Conservation (phyloP, 2,329 filamentous ascomycete genomes). For the Aspergillus eucalypticola region DNA sequence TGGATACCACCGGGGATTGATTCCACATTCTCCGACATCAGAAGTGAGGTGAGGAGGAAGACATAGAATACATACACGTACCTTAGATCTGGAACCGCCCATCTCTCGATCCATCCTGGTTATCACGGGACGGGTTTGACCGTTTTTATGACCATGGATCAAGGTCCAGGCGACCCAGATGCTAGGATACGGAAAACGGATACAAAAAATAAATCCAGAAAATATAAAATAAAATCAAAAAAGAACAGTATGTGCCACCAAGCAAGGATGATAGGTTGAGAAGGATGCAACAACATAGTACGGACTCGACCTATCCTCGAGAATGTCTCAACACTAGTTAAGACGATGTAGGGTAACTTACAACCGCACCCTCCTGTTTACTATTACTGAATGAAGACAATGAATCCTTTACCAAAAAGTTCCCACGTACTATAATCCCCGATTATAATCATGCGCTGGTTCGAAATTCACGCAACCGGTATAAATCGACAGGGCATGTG, state of each 20-base stretch:
- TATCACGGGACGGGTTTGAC: conserved; percentile 12
- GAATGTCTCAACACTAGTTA: no score
- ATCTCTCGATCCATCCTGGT: conserved; percentile 8
- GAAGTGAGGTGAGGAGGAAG: not conserved
- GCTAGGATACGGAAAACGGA: not conserved
- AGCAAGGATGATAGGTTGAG: no score
- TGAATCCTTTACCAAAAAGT: no score
- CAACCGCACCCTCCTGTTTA: no score
- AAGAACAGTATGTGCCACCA: not conserved
- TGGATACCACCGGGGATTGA: not conserved
- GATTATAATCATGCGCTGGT: no score
- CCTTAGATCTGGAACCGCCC: not conserved
- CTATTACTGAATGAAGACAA: no score
- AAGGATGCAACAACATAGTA: no score
- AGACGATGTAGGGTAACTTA: no score
- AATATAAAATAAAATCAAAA: not conserved
- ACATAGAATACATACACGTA: not conserved
- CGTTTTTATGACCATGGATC: conserved; percentile 14
- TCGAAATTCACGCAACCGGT: no score
- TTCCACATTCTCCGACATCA: not conserved
- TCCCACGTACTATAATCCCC: no score
- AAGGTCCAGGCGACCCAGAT: not conserved
- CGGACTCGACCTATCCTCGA: no score
- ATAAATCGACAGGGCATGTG: not conserved
- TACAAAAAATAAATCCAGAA: not conserved